Evolutionary conservation across 2,329 filamentous ascomycete genomes (phyloP).

Genomic region (Fusarium goolgardi): DNA sequence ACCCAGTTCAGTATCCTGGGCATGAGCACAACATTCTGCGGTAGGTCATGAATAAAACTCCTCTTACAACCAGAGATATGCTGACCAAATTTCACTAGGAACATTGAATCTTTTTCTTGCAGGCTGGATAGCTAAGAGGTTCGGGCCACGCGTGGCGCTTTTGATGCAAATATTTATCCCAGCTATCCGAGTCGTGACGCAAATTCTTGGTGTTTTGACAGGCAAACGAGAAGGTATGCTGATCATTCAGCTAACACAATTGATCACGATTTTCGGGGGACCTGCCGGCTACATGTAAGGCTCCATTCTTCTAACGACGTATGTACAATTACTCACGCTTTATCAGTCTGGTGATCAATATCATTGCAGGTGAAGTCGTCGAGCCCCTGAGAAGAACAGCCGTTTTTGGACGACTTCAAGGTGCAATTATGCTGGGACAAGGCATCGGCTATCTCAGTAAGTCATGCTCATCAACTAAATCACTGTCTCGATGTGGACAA

Average conservation of each 20-base stretch:
- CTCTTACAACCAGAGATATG: accelerated
- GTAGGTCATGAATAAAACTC: slow-evolving; percentile 45
- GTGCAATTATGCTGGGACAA: slow-evolving; percentile 74
- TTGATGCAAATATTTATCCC: slow-evolving; percentile 73
- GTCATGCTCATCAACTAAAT: slow-evolving; percentile 17
- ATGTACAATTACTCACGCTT: neutral
- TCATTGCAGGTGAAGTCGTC: slow-evolving; percentile 74
- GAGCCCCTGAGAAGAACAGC: slow-evolving; percentile 69
- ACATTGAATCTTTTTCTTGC: slow-evolving; percentile 67
- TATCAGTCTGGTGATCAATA: slow-evolving; percentile 70
- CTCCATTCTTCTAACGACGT: accelerated
- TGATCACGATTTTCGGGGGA: slow-evolving; percentile 75
- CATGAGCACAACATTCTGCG: slow-evolving; percentile 75
- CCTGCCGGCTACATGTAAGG: slow-evolving; percentile 72
- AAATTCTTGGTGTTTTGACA: slow-evolving; percentile 72
- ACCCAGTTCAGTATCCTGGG: slow-evolving; percentile 72
- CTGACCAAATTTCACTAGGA: slow-evolving; percentile 7
- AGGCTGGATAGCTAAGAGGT: slow-evolving; percentile 73
- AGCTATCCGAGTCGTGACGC: slow-evolving; percentile 70
- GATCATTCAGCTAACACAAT: slow-evolving; percentile 74
- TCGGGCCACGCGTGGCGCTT: slow-evolving; percentile 72
- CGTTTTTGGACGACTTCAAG: slow-evolving; percentile 73
- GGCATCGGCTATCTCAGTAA: slow-evolving; percentile 70
- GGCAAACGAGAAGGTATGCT: slow-evolving; percentile 73
- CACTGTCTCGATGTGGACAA: accelerated